These are phyloP conservation scores for Osmozyma mogii DNA, from an alignment of 805 yeast species.

Conservation along the genomic window DNA sequence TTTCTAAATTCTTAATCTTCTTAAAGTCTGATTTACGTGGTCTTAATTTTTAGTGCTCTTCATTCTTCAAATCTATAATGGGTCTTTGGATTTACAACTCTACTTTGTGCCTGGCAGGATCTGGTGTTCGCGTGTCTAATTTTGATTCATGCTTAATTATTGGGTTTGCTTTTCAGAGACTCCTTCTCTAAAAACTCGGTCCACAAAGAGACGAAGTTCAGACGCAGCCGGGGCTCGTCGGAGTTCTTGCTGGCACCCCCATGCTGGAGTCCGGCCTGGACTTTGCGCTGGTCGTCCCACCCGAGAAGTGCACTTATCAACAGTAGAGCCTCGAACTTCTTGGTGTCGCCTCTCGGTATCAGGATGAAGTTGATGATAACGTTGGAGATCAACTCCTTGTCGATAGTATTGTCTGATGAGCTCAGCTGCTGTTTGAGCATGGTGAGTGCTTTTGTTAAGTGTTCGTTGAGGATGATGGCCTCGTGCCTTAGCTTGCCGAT, in stretches of 20 bases:
- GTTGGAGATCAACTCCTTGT: slow-evolving; percentile 83
- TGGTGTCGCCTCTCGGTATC: slow-evolving; percentile 87
- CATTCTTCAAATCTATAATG: too few relatives aligned
- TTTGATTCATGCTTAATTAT: too few relatives aligned
- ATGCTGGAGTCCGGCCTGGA: slow-evolving; percentile 65
- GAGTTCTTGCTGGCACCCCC: slow-evolving; percentile 7
- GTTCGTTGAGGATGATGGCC: slow-evolving; percentile 88
- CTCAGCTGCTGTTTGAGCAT: slow-evolving; percentile 72
- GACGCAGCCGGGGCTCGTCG: slow-evolving; percentile 23
- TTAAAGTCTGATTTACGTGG: too few relatives aligned
- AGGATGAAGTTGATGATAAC: slow-evolving; percentile 76
- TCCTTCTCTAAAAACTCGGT: slow-evolving; percentile 74
- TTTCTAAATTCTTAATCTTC: too few relatives aligned
- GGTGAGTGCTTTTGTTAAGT: slow-evolving; percentile 84
- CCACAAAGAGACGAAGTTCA: slow-evolving; percentile 68
- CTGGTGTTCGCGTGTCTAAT: too few relatives aligned
- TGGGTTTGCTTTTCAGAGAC: slow-evolving; percentile 39
- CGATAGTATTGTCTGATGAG: slow-evolving; percentile 58
- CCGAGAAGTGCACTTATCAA: slow-evolving; percentile 73
- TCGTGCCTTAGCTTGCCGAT: slow-evolving; percentile 93
- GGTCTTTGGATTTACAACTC: too few relatives aligned
- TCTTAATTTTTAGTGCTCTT: too few relatives aligned
- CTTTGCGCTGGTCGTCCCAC: slow-evolving; percentile 79
- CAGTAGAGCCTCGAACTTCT: slow-evolving; percentile 86
- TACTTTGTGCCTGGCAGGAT: too few relatives aligned